Percentiles rank a stretch among this genome's conserved stretches.
These are phyloP conservation scores for Podila verticillata DNA, from an alignment of 192 early-diverging fungal genomes.

Conservation along the genomic window DNA sequence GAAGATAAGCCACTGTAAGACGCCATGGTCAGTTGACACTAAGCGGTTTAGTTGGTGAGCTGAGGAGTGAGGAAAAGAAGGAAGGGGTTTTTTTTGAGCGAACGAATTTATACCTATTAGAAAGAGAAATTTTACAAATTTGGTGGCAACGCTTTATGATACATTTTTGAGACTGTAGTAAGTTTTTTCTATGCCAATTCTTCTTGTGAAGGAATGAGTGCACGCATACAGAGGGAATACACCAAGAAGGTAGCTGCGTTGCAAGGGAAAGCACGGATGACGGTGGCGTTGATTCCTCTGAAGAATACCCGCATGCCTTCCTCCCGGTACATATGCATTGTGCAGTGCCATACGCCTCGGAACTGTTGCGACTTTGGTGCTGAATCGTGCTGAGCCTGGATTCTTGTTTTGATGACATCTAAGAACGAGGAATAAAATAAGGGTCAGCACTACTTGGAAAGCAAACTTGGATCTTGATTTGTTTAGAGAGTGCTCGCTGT, in stretches of 20 bases:
- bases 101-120: too few relatives aligned
- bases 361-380: constrained; percentile 47
- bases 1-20: too few relatives aligned
- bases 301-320: constrained; percentile 65
- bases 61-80: too few relatives aligned
- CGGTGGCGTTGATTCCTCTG: constrained; percentile 63
- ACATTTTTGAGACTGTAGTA: too few relatives aligned
- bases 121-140: too few relatives aligned
- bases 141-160: too few relatives aligned
- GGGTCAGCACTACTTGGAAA: background rate
- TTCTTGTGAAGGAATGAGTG: constrained; percentile 39
- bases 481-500: background rate
- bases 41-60: too few relatives aligned
- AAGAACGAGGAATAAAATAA: background rate
- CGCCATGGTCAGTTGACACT: too few relatives aligned
- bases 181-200: constrained; percentile 30
- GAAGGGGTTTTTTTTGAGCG: too few relatives aligned
- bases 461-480: background rate
- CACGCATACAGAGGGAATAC: constrained; percentile 63
- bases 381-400: constrained; percentile 59
- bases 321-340: constrained; percentile 58
- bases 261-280: constrained; percentile 66
- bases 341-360: constrained; percentile 54
- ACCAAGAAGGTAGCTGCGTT: constrained; percentile 69
- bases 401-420: constrained; percentile 71